Evolutionary conservation across 805 yeast species (phyloP).

Genomic region (Sugiyamaella boreocaroliniensis): DNA sequence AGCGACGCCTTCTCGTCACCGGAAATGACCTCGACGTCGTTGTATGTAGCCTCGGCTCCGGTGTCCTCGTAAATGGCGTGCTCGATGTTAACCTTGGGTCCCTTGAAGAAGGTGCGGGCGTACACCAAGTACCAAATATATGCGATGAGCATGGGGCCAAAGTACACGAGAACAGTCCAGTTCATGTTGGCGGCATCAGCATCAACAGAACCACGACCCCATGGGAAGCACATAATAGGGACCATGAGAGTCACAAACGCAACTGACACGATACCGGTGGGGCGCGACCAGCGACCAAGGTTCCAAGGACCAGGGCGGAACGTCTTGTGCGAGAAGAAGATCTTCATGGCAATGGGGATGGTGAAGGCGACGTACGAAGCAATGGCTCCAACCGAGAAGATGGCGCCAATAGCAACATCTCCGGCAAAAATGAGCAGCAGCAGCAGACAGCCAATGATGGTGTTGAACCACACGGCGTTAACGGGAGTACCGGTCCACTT

Average conservation of each 20-base stretch:
- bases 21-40: slow-evolving; percentile 9
- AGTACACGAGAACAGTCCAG: slow-evolving; percentile 58
- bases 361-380: slow-evolving; percentile 61
- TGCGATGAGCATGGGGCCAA: slow-evolving; percentile 52
- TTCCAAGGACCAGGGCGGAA: slow-evolving; percentile 65
- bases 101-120: slow-evolving; percentile 55
- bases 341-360: slow-evolving; percentile 54
- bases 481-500: slow-evolving; percentile 53
- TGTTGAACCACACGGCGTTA: slow-evolving; percentile 52
- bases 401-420: slow-evolving; percentile 59
- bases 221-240: slow-evolving; percentile 56
- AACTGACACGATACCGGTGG: slow-evolving; percentile 43
- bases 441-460: slow-evolving; percentile 47
- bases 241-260: slow-evolving; percentile 50
- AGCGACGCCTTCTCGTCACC: background rate
- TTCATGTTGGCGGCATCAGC: slow-evolving; percentile 43
- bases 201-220: slow-evolving; percentile 34
- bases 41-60: background rate
- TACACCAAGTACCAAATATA: slow-evolving; percentile 43
- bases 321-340: slow-evolving; percentile 45
- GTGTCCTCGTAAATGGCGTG: slow-evolving; percentile 23
- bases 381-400: slow-evolving; percentile 67
- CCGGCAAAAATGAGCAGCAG: slow-evolving; percentile 57
- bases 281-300: slow-evolving; percentile 47
- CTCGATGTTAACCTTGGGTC: slow-evolving; percentile 51